These are phyloP conservation scores for Zostera marina DNA, from an alignment of 116 monocot species.

Conservation along the genomic window DNA sequence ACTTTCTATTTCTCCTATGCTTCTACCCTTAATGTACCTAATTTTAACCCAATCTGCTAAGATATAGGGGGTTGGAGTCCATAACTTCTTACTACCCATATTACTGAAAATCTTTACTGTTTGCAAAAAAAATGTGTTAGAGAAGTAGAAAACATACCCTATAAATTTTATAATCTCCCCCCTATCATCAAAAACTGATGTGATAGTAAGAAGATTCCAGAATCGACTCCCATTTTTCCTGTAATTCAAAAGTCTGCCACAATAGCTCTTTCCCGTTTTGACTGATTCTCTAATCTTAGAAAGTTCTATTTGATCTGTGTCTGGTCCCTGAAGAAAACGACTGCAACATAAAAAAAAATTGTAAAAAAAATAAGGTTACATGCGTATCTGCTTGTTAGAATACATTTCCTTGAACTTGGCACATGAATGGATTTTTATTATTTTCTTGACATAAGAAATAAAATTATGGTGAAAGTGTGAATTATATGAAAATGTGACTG, in stretches of 20 bases:
- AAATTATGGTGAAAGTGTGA: neutral
- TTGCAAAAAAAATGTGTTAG: neutral
- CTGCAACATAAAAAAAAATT: slow-evolving; percentile 31
- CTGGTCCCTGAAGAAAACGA: slow-evolving; percentile 87
- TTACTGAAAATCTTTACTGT: no score
- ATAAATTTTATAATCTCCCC: slow-evolving; percentile 80
- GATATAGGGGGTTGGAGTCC: no score
- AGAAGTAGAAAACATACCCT: slow-evolving; percentile 30
- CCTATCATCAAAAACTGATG: slow-evolving; percentile 55
- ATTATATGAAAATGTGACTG: neutral
- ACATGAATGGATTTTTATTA: neutral
- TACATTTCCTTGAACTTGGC: neutral
- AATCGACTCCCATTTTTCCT: slow-evolving; percentile 76
- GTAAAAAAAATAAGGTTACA: neutral
- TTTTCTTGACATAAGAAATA: neutral
- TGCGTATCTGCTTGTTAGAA: neutral
- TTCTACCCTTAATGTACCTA: no score
- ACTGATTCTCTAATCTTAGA: slow-evolving; percentile 68
- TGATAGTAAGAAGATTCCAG: slow-evolving; percentile 91
- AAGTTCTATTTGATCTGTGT: slow-evolving; percentile 58
- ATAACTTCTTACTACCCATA: no score
- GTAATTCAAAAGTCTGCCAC: slow-evolving; percentile 87
- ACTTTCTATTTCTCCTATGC: no score
- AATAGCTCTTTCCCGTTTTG: slow-evolving; percentile 55
- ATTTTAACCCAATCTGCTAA: no score